Evolutionary conservation across 305 asterid species (phyloP), one percentile per base, ranked within the genome.

Genomic region (Fraxinus nigra): DNA sequence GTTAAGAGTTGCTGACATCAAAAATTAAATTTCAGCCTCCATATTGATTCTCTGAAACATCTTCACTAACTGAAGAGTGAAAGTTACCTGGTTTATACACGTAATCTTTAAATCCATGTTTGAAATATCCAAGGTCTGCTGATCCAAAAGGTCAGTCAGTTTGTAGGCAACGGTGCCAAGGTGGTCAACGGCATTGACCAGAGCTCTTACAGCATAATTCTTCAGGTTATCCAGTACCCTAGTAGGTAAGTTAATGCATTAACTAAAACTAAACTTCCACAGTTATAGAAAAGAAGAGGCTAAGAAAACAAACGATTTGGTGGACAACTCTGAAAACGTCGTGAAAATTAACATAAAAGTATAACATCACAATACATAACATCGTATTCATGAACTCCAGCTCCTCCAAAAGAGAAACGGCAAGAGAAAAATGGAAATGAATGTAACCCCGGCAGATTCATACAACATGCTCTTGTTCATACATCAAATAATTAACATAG

Each of bases 121-220:
- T 72, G 98, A 90, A 59, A 94, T 85, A 73, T 92, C 97, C 83
- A 84, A 38, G 43, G 91, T 85, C 80, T 97, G 97, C 76, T 97
- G 98, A 79, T 97, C 98, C 83, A 97, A 83, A 77, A 94, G 84
- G 83, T 97, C 96, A 75, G 92, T 92, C 85, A 97, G 90, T 86
- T 97, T 97, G 91, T 87, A 97, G 74, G 99, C 97, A 89, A 94
- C 99, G 37, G 99, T 97, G 74, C 99, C 99, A 84, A 97, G 93
- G 86, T 94, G 99, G 89, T 94, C 99, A 48, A 97, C 93, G 75
- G 98, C 99, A 91, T 93, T 97, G 82, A 97, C 99, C 35, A 97
- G 92, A 83, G 99, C 98, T 82, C 97, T 88, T 26, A 91, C 92
- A 56, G 98, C 93, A 85, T 94, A 97, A 80, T 92, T 98, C 91